A percentile compares a stretch with the other conserved stretches of the same genome.
Evolutionary conservation across 768 basidiomycete species (phyloP).

Genomic region (Lactarius hengduanensis): DNA sequence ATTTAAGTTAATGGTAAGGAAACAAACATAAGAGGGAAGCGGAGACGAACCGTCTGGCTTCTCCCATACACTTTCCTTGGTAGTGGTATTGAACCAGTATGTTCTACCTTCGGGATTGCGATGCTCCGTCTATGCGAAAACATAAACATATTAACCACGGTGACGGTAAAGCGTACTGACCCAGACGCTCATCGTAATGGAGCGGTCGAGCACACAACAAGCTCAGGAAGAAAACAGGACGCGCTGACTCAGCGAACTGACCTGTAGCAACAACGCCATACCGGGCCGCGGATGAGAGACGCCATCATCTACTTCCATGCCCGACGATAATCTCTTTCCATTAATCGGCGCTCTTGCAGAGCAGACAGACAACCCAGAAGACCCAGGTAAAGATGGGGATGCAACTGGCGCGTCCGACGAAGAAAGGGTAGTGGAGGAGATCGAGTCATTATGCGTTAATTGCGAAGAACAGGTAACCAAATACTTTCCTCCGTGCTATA

Average conservation of each 20-base stretch:
- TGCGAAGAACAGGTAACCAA: slow-evolving; percentile 81
- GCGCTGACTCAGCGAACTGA: slow-evolving; percentile 22
- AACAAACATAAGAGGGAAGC: background rate
- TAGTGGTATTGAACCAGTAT: slow-evolving; percentile 93
- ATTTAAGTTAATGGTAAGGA: background rate
- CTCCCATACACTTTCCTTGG: slow-evolving; percentile 94
- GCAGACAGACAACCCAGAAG: slow-evolving; percentile 43
- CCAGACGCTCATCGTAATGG: slow-evolving; percentile 19
- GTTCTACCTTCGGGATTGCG: slow-evolving; percentile 95
- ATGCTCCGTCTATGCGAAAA: slow-evolving; percentile 71
- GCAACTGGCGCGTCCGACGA: slow-evolving; percentile 37
- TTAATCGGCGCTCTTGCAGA: slow-evolving; percentile 55
- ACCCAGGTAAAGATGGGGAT: slow-evolving; percentile 13
- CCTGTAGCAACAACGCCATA: background rate
- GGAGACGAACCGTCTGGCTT: slow-evolving; percentile 82
- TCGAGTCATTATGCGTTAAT: slow-evolving; percentile 92
- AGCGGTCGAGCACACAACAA: background rate
- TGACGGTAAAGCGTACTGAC: slow-evolving; percentile 4
- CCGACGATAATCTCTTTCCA: slow-evolving; percentile 49
- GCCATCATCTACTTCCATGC: slow-evolving; percentile 12
- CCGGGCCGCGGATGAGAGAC: background rate
- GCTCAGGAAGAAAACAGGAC: background rate
- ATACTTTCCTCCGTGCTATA: background rate
- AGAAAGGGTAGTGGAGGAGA: slow-evolving; percentile 71
- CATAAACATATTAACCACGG: background rate